Conservation (phyloP, 208 protist genomes). For the Acanthamoeba royreba region DNA sequence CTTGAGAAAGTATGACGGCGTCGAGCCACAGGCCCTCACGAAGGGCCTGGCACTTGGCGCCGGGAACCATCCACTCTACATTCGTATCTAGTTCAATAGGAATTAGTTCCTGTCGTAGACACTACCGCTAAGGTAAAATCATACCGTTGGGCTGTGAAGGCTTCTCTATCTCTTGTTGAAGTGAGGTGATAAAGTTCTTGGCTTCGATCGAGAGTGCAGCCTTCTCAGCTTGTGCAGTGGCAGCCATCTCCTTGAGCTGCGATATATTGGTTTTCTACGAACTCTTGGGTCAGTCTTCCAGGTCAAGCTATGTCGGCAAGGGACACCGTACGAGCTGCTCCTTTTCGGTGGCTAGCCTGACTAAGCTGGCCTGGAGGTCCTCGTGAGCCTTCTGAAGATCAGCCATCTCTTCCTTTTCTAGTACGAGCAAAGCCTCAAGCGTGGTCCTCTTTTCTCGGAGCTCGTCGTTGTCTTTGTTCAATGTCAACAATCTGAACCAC, state of each 20-base stretch:
- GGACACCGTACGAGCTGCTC: background rate
- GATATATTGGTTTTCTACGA: background rate
- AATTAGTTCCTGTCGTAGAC: background rate
- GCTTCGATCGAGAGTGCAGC: background rate
- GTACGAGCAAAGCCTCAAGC: background rate
- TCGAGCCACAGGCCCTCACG: background rate
- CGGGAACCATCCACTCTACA: background rate
- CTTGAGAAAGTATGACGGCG: background rate
- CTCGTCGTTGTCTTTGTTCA: background rate
- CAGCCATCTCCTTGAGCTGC: background rate
- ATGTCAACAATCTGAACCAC: background rate
- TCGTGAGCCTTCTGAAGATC: background rate
- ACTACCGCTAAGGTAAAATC: background rate
- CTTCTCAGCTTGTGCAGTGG: background rate
- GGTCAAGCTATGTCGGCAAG: too few species aligned
- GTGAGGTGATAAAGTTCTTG: background rate
- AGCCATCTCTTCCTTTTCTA: background rate
- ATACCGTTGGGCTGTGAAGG: background rate
- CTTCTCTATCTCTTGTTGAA: background rate
- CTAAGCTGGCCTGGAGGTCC: background rate
- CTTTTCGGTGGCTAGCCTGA: background rate
- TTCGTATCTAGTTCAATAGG: too few species aligned
- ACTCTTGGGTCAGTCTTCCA: background rate
- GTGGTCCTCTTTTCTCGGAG: background rate
- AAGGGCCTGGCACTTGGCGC: conserved; percentile 1